These are phyloP conservation scores for Pyrus pyrifolia DNA, from an alignment of 306 rosid species.

Conservation along the genomic window DNA sequence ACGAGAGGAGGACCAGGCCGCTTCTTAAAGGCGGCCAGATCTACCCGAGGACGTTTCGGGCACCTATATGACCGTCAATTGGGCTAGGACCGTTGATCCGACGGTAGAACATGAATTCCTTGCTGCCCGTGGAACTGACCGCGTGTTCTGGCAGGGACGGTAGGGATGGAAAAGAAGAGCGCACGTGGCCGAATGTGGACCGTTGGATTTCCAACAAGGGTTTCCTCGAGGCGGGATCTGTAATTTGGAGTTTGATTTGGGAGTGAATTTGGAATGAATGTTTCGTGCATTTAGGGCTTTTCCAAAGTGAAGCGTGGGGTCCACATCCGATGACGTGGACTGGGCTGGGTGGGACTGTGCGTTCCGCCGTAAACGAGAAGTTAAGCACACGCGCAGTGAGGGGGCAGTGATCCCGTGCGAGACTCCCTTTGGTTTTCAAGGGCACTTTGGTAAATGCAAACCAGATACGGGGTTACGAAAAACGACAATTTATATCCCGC, in stretches of 20 bases:
- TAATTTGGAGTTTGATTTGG: conserved; percentile 40
- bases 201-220: conserved; percentile 6
- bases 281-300: conserved; percentile 58
- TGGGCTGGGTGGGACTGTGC: background rate
- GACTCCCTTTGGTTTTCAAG: background rate
- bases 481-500: background rate
- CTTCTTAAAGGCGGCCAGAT: conserved; percentile 84
- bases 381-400: conserved; percentile 18
- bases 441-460: conserved; percentile 23
- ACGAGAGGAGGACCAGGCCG: conserved; percentile 36
- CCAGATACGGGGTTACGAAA: background rate
- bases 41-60: conserved; percentile 69
- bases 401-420: conserved; percentile 18
- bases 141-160: conserved; percentile 51
- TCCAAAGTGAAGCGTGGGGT: conserved; percentile 17
- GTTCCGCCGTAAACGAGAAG: conserved; percentile 21
- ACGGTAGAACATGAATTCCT: background rate
- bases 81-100: background rate
- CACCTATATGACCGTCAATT: conserved; percentile 10
- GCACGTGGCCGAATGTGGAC: conserved; percentile 15
- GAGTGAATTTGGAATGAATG: conserved; percentile 39
- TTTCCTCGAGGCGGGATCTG: conserved; percentile 12
- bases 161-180: background rate
- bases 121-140: conserved; percentile 40
- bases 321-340: conserved; percentile 38